Percentiles rank a stretch among this genome's conserved stretches.
Conservation (phyloP, 345 rosid genomes). For the Noccaea bulbosa region DNA sequence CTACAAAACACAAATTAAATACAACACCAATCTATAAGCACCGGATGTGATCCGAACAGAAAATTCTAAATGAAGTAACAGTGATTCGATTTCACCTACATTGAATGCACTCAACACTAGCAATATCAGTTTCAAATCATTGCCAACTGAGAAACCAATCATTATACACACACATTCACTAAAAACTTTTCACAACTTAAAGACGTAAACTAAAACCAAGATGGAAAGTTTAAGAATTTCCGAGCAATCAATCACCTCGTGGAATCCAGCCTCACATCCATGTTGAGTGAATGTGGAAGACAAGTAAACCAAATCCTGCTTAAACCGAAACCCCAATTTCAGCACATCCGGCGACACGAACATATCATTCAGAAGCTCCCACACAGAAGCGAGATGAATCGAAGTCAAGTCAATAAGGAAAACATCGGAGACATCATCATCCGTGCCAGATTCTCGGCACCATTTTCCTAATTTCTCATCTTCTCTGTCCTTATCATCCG, state of each 20-base stretch:
- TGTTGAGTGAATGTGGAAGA: conserved; percentile 73
- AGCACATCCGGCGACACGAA: conserved; percentile 72
- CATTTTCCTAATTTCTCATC: no score
- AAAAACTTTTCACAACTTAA: neutral
- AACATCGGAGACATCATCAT: conserved; percentile 51
- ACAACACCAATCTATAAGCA: neutral
- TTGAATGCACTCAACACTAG: conserved; percentile 11
- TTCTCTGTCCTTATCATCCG: no score
- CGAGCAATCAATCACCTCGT: conserved; percentile 55
- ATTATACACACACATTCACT: neutral
- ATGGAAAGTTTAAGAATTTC: neutral
- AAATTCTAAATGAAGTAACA: neutral
- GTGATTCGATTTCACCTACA: neutral
- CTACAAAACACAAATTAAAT: conserved; percentile 36
- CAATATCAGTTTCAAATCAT: no score
- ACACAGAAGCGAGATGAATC: conserved; percentile 58
- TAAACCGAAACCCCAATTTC: conserved; percentile 81
- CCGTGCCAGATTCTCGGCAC: no score
- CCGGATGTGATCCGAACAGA: conserved; percentile 11
- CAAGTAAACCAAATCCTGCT: conserved; percentile 83
- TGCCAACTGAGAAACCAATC: neutral
- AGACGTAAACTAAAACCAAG: neutral
- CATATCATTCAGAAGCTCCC: conserved; percentile 65
- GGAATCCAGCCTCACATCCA: conserved; percentile 70
- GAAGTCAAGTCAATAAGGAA: conserved; percentile 71